Percentiles rank a stretch among this genome's conserved stretches.
phyloP scores from a whole-genome alignment of 306 rosid species.

The Carpinus viminea region DNA sequence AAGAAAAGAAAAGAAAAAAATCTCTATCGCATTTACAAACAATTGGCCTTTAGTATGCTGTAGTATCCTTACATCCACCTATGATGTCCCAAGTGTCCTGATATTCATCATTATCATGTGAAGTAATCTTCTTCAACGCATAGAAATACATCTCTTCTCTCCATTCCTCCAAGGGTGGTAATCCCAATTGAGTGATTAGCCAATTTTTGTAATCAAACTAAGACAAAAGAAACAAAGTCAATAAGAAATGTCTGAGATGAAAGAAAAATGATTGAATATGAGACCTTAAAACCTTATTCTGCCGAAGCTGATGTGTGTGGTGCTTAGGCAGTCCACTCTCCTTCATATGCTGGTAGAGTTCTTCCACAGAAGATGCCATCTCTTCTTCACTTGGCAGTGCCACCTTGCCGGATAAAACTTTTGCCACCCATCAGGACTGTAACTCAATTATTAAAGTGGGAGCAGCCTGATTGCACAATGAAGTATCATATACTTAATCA shows the following conservation, averaged over 20 bases:
- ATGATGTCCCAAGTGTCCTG: conserved; percentile 3
- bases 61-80: not conserved
- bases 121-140: not conserved
- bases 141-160: not conserved
- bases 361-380: not conserved
- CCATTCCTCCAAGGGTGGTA: not conserved
- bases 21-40: not conserved
- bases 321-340: conserved; percentile 1
- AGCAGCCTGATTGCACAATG: not conserved
- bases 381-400: not conserved
- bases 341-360: not conserved
- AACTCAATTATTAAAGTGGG: not conserved
- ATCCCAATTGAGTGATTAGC: not conserved
- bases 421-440: not conserved
- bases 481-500: not conserved
- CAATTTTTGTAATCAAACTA: not conserved
- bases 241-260: not conserved
- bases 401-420: not conserved
- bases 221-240: not conserved
- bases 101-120: not conserved
- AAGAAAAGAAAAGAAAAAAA: too few relatives aligned
- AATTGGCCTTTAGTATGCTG: not conserved
- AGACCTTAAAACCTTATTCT: not conserved
- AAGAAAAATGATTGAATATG: not conserved
- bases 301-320: conserved; percentile 3